A percentile compares a stretch with the other conserved stretches of the same genome.
phyloP scores from a whole-genome alignment of 805 yeast species.

The Metschnikowia gelsemii region DNA sequence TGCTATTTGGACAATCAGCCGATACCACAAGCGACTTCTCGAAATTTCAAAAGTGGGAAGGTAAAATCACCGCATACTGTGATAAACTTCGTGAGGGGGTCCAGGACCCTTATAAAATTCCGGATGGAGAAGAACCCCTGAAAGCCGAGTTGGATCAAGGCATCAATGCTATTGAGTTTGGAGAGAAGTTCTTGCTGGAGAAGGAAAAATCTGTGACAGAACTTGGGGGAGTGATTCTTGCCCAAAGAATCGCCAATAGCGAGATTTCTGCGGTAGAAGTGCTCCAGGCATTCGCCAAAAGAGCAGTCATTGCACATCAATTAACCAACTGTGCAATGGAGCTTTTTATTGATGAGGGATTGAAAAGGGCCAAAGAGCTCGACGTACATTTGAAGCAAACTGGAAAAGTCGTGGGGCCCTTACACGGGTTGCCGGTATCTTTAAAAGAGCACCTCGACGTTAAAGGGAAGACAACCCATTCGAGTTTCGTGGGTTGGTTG shows the following conservation, averaged over 20 bases:
- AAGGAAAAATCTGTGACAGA: slow-evolving; percentile 16
- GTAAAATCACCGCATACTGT: slow-evolving; percentile 34
- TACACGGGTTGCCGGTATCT: slow-evolving; percentile 22
- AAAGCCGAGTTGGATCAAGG: slow-evolving; percentile 18
- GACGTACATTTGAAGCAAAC: slow-evolving; percentile 14
- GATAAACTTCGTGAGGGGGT: slow-evolving; percentile 25
- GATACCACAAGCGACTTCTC: slow-evolving; percentile 13
- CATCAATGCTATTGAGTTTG: slow-evolving; percentile 16
- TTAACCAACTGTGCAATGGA: slow-evolving; percentile 24
- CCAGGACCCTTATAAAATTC: slow-evolving; percentile 15
- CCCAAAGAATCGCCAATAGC: slow-evolving; percentile 16
- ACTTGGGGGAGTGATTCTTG: slow-evolving; percentile 16
- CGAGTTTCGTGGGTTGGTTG: slow-evolving; percentile 18
- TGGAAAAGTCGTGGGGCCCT: slow-evolving; percentile 19
- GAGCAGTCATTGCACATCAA: slow-evolving; percentile 22
- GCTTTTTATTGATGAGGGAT: slow-evolving; percentile 22
- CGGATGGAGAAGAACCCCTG: slow-evolving; percentile 17
- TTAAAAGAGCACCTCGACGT: slow-evolving; percentile 20
- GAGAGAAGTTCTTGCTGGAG: slow-evolving; percentile 12
- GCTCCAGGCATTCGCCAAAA: slow-evolving; percentile 19
- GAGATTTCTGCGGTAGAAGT: slow-evolving; percentile 16
- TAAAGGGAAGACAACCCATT: slow-evolving; percentile 18
- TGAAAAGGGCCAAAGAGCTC: slow-evolving; percentile 19
- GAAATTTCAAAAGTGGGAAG: slow-evolving; percentile 24
- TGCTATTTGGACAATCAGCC: slow-evolving; percentile 7